Conservation (phyloP, 2,329 filamentous ascomycete genomes). For the Colletotrichum graminicola region DNA sequence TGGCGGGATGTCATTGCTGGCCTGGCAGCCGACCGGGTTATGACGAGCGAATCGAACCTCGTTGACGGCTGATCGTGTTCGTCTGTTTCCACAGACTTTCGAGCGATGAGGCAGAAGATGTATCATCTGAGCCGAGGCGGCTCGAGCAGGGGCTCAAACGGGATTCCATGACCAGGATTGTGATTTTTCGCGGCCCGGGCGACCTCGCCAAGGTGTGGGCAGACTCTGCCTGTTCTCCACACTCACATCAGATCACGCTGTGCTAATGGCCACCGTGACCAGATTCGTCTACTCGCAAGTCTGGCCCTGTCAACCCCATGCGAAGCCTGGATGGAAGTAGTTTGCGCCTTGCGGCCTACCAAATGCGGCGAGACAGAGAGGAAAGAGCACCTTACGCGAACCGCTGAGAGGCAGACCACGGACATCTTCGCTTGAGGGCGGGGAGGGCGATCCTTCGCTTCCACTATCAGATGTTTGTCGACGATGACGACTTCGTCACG, state of each 20-base stretch:
- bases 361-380: constrained; percentile 16
- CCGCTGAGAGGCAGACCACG: constrained; percentile 16
- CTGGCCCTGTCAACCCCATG: constrained; percentile 23
- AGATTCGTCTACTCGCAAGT: constrained; percentile 6
- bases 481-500: constrained; percentile 21
- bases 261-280: constrained; percentile 21
- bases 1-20: constrained; percentile 16
- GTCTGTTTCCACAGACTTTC: constrained; percentile 40
- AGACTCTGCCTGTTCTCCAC: constrained; percentile 30
- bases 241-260: constrained; percentile 35
- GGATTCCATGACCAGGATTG: constrained; percentile 25
- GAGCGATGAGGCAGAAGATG: constrained; percentile 37
- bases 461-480: constrained; percentile 12
- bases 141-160: constrained; percentile 26
- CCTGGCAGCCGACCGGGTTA: background rate
- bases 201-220: constrained; percentile 23
- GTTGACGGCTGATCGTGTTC: constrained; percentile 32
- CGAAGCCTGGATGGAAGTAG: background rate
- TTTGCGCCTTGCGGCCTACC: constrained; percentile 16
- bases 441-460: constrained; percentile 20
- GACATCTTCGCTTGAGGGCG: constrained; percentile 27
- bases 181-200: background rate
- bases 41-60: constrained; percentile 29
- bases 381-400: constrained; percentile 26
- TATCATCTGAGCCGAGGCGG: constrained; percentile 38